These are phyloP conservation scores for Chenopodium album DNA, from an alignment of 148 eudicot species.

Conservation along the genomic window DNA sequence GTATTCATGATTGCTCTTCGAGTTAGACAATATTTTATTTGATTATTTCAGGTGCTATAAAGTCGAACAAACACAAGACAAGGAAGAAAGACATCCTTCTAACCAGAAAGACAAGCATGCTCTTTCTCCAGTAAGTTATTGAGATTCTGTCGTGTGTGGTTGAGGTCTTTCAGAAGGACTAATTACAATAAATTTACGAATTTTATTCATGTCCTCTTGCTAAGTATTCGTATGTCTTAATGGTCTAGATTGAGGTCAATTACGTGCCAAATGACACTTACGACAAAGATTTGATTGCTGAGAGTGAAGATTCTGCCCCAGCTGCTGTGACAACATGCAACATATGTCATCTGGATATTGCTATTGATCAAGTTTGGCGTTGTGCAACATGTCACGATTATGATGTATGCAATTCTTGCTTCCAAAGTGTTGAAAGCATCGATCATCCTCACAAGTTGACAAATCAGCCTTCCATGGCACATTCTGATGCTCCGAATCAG, in stretches of 20 bases:
- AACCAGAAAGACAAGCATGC: slow-evolving; percentile 76
- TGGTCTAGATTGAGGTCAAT: slow-evolving; percentile 57
- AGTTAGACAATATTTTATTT: too few relatives aligned
- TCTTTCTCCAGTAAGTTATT: slow-evolving; percentile 24
- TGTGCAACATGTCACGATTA: slow-evolving; percentile 93
- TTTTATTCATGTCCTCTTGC: not conserved
- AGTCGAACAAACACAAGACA: slow-evolving; percentile 66
- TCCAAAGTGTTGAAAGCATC: slow-evolving; percentile 64
- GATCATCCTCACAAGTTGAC: slow-evolving; percentile 95
- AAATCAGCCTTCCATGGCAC: slow-evolving; percentile 70
- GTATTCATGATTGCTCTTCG: too few relatives aligned
- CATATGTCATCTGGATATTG: slow-evolving; percentile 75
- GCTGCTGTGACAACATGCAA: slow-evolving; percentile 87
- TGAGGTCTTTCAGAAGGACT: not conserved
- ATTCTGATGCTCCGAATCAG: slow-evolving; percentile 79
- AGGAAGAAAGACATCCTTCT: slow-evolving; percentile 80
- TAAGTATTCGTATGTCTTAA: slow-evolving; percentile 22
- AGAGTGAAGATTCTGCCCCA: slow-evolving; percentile 97
- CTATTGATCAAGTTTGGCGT: slow-evolving; percentile 96
- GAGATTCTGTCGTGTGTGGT: not conserved
- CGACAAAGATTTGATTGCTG: slow-evolving; percentile 85
- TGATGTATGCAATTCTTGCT: slow-evolving; percentile 86
- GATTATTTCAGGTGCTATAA: slow-evolving; percentile 64
- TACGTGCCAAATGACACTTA: slow-evolving; percentile 76
- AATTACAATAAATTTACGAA: not conserved